Evolutionary conservation across 2,329 filamentous ascomycete genomes (phyloP), one percentile per base, ranked within the genome.

Genomic region (Lecanosticta acicola): DNA sequence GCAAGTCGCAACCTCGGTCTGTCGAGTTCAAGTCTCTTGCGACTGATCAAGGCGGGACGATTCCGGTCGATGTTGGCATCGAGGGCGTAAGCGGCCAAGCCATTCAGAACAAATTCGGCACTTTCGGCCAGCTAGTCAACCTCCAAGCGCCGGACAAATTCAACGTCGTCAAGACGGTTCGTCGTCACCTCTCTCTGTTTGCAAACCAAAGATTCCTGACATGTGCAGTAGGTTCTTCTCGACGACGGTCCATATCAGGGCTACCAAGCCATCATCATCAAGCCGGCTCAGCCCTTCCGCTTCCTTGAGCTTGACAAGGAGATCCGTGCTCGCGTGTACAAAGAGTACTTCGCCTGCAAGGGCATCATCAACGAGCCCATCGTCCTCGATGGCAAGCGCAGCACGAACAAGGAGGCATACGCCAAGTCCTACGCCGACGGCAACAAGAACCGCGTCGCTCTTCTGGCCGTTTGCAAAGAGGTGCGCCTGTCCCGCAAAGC

Each of bases 211-310:
- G 7, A 32, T 20, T 32, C 20, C 46, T 57, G 14, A 53, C 38
- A 34, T 14, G 17, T 26, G 1, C 16, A 24, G 13, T 21, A 62
- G 59, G 49, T 57, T 32, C 43, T 61, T 19, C 50, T 66, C 36
- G 54, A 58, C 1, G 59, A 63, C 10, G 64, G 66, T 18, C 49
- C 52, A 2, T 57, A 61, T 34, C 57, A 55, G 21, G 65, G 65
- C 14, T 49, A 59, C 39, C 61, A 67, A 43, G 65, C 62, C 10
- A 57, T 69, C 41, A 40, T 68, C 19, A 20, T 70, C 45, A 58
- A 59, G 17, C 64, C 66, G 2, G 56, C 59, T 20, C 55, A 58
- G 37, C 58, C 64, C 0, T 67, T 69, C 53, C 50, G 46, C 0
- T 61, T 68, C 55, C 39, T 65, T 41, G 52, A 54, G 19, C 58